These are phyloP conservation scores for Alternaria arborescens DNA, from an alignment of 2,329 filamentous ascomycete species.

Conservation along the genomic window DNA sequence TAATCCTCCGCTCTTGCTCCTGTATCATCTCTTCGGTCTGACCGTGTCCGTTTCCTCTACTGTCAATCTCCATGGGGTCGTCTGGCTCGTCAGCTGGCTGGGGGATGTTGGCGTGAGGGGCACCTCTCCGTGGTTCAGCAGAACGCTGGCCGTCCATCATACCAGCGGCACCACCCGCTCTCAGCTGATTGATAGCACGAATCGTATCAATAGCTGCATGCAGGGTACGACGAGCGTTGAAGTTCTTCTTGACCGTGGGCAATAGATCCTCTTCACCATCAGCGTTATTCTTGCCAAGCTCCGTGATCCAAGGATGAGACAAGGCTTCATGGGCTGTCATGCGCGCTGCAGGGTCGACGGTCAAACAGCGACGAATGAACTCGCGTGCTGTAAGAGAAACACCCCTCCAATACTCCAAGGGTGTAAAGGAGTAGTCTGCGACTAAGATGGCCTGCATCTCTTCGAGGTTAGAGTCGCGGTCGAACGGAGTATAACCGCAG, in stretches of 20 bases:
- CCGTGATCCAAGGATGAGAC: constrained; percentile 70
- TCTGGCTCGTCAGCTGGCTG: constrained; percentile 45
- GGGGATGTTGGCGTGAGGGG: constrained; percentile 44
- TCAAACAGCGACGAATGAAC: constrained; percentile 91
- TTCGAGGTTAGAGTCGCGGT: constrained; percentile 95
- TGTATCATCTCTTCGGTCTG: constrained; percentile 70
- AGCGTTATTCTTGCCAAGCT: constrained; percentile 58
- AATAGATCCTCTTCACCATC: constrained; percentile 62
- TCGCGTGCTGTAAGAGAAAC: constrained; percentile 85
- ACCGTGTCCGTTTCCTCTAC: constrained; percentile 65
- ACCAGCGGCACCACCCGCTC: constrained; percentile 65
- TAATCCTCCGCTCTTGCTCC: constrained; percentile 67
- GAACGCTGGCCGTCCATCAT: constrained; percentile 70
- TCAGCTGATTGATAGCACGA: constrained; percentile 71
- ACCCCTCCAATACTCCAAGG: constrained; percentile 94
- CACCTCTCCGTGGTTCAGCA: constrained; percentile 59
- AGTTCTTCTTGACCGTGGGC: constrained; percentile 74
- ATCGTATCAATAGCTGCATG: constrained; percentile 75
- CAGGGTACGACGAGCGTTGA: constrained; percentile 70
- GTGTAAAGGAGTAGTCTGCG: constrained; percentile 95
- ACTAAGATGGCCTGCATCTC: constrained; percentile 99
- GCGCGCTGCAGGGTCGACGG: constrained; percentile 83
- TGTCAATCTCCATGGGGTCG: constrained; percentile 60
- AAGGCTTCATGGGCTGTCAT: constrained; percentile 88
- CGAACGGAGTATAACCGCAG: constrained; percentile 97